These are phyloP conservation scores for Sporothrix mexicana DNA, from an alignment of 2,329 filamentous ascomycete species.

Conservation along the genomic window DNA sequence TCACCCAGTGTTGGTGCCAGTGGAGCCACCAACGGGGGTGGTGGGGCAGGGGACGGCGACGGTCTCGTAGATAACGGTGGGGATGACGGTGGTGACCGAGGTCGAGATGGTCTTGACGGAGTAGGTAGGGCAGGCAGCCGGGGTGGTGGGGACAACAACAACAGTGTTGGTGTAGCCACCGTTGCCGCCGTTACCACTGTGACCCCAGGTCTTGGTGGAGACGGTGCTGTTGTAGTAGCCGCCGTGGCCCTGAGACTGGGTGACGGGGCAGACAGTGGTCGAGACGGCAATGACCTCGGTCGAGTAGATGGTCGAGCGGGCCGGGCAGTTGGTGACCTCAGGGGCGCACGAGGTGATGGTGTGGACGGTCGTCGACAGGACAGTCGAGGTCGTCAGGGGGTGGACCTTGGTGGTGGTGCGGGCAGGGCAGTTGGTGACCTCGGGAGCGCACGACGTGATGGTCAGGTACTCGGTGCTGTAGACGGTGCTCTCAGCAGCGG, in stretches of 20 bases:
- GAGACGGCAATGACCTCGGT: slow-evolving; percentile 50
- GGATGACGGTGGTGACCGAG: slow-evolving; percentile 62
- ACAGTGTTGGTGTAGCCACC: slow-evolving; percentile 20
- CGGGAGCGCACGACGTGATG: slow-evolving; percentile 64
- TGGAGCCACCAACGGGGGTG: slow-evolving; percentile 37
- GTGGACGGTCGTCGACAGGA: slow-evolving; percentile 63
- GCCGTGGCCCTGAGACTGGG: slow-evolving; percentile 33
- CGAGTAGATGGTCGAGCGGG: slow-evolving; percentile 48
- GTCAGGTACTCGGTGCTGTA: slow-evolving; percentile 65
- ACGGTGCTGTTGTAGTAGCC: slow-evolving; percentile 37
- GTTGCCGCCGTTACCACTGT: background rate
- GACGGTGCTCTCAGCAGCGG: slow-evolving; percentile 50
- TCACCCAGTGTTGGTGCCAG: slow-evolving; percentile 45
- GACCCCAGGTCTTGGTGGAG: slow-evolving; percentile 9
- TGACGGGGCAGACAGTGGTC: slow-evolving; percentile 53
- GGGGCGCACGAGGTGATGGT: slow-evolving; percentile 68
- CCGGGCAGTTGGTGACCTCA: slow-evolving; percentile 67
- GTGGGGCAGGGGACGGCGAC: slow-evolving; percentile 50
- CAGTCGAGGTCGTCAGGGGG: slow-evolving; percentile 49
- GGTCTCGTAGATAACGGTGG: slow-evolving; percentile 60
- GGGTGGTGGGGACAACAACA: slow-evolving; percentile 41
- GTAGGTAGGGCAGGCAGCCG: slow-evolving; percentile 46
- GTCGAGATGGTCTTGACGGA: slow-evolving; percentile 61
- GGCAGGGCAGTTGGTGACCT: slow-evolving; percentile 59
- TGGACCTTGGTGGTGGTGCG: slow-evolving; percentile 42